Conservation (phyloP, 768 basidiomycete species). For the Boletus fagicola region DNA sequence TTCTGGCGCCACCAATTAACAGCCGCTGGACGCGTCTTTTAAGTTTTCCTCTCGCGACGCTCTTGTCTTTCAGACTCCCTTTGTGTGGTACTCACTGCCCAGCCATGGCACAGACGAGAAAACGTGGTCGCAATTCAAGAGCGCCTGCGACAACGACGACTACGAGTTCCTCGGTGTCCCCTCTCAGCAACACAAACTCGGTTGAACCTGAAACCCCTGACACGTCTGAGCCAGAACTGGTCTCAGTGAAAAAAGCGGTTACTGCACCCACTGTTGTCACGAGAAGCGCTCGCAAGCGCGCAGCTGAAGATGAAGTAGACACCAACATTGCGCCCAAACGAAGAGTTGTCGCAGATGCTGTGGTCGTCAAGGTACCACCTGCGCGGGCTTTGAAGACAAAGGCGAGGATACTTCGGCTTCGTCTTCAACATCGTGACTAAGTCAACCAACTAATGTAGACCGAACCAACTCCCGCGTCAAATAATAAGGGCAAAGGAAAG, state of each 20-base stretch:
- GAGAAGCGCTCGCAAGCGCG: conserved; percentile 28
- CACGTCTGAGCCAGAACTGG: conserved; percentile 42
- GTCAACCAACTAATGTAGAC: conserved; percentile 12
- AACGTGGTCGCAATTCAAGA: conserved; percentile 8
- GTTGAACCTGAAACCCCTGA: conserved; percentile 50
- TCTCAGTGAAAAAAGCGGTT: not conserved
- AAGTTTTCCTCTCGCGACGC: conserved; percentile 18
- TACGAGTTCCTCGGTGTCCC: conserved; percentile 46
- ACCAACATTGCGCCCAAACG: conserved; percentile 28
- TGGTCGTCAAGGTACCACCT: conserved; percentile 21
- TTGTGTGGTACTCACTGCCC: not conserved
- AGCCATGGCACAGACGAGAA: conserved; percentile 28
- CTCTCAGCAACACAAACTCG: conserved; percentile 48
- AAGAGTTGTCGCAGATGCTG: conserved; percentile 33
- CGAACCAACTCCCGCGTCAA: not conserved
- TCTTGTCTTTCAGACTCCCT: conserved; percentile 9
- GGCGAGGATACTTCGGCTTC: conserved; percentile 19
- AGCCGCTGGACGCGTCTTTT: conserved; percentile 18
- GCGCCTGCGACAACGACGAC: conserved; percentile 30
- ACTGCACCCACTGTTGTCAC: not conserved
- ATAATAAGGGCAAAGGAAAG: conserved; percentile 29
- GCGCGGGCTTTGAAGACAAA: conserved; percentile 19
- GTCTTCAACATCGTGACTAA: conserved; percentile 17
- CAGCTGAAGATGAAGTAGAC: conserved; percentile 37
- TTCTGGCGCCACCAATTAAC: conserved; percentile 29